Percentiles rank a stretch among this genome's conserved stretches.
Evolutionary conservation across 2,329 filamentous ascomycete genomes (phyloP).

Genomic region (Neophaeococcomyces aloes): DNA sequence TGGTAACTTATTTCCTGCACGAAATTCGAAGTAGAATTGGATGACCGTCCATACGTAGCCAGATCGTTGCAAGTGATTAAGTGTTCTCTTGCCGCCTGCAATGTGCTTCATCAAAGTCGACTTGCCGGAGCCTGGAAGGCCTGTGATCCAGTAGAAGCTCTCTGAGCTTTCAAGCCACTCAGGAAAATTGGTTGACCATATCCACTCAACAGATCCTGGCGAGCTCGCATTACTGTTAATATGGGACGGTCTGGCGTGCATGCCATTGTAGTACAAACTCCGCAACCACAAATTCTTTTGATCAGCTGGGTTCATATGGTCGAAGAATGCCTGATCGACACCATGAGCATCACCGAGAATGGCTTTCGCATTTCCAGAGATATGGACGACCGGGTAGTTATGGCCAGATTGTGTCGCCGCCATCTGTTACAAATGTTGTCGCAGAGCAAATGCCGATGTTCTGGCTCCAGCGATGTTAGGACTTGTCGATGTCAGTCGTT

Average conservation of each 20-base stretch:
- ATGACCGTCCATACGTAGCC: not conserved
- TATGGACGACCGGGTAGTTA: no score
- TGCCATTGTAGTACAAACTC: constrained; percentile 3
- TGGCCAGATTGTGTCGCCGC: no score
- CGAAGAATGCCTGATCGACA: no score
- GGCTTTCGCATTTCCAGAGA: no score
- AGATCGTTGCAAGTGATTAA: not conserved
- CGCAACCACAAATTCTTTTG: not conserved
- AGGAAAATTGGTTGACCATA: constrained; percentile 1
- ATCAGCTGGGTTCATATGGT: no score
- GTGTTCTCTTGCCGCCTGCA: not conserved
- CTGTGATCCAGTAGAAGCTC: constrained; percentile 13
- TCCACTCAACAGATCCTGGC: constrained; percentile 2
- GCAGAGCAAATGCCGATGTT: no score
- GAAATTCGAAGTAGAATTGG: constrained; percentile 5
- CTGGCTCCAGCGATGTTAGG: no score
- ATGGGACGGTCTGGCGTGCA: not conserved
- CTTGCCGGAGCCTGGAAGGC: constrained; percentile 35
- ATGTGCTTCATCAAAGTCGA: constrained; percentile 31
- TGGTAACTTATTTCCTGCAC: not conserved
- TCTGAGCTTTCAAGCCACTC: constrained; percentile 1
- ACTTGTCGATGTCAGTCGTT: no score
- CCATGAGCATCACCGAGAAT: no score
- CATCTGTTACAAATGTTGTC: no score
- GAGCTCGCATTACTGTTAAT: constrained; percentile 1